Base-by-base conservation (phyloP, 495 filamentous ascomycete genomes). In the Podospora australis region DNA sequence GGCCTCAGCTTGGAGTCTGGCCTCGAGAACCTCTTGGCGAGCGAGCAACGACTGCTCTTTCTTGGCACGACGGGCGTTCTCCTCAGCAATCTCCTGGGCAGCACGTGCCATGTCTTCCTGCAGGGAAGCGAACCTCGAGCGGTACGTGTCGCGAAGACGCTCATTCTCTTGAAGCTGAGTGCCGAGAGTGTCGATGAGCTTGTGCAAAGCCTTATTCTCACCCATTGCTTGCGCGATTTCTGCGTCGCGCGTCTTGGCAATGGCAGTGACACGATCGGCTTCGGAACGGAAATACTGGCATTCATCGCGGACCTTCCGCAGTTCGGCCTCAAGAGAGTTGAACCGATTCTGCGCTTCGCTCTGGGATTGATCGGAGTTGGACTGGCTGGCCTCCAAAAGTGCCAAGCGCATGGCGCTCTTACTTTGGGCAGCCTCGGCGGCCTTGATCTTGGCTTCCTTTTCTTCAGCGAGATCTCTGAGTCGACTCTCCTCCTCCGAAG, bases 161-260 rank as follows among this genome's bases (percentile, higher is more conserved):
- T 87, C 80, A 62, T 83, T 87, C 65, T 96, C 90, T 66, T 95
- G 83, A 42, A 95, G 79, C 57, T 96, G 87, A 35, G 74, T 71
- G 50, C 78, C 77, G 49, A 91, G 70, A 4, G 77, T 78, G 51
- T 82, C 77, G 55, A 94, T 78, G 21, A 78, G 79, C 51, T 78
- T 82, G 46, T 73, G 77, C 7, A 90, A 64, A 32, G 77, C 70
- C 56, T 68, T 72, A 51, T 68, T 74, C 48, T 74, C 70, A 26
- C 66, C 67, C 10, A 69, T 49, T 2, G 66, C 53, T 10, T 71
- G 60, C 10, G 56, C 49, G 22, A 74, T 64, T 10, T 72, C 70
- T 19, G 63, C 65, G 24, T 67, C 63, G 46, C 66, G 68, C n/a
- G 65, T 65, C 32, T 62, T 61, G 26, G 68, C 57, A 10, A 66